Base-by-base conservation (phyloP, 2,329 filamentous ascomycete species). In the Exophiala dermatitidis region DNA sequence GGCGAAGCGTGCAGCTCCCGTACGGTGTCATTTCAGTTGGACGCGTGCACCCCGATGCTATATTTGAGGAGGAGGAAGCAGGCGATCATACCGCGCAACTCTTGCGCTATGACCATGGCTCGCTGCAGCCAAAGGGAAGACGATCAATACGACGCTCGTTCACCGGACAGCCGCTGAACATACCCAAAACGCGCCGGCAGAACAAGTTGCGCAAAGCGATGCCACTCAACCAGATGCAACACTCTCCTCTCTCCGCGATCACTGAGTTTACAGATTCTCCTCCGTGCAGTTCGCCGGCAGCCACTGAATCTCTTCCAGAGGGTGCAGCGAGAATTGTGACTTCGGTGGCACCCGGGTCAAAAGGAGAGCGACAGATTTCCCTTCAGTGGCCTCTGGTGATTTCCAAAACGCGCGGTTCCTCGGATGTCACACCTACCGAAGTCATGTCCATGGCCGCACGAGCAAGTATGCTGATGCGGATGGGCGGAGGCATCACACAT, bases 271-370 rank as follows among this genome's bases (percentile, higher is more conserved):
- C 60, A 33, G 52, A 63, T 46, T 53, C 62, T 1, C 56, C 57
- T 68, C 9, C 60, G 63, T 10, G 58, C 66, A 7, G 66, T 67
- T 49, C 60, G 68, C 38, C 68, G 64, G 38, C 44, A 9, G 46
- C 44, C 2, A 60, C 69, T 19, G 69, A 71, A 46, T 66, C 61
- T n/a, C 70, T 68, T 2, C 67, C 70, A 1, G 62, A 66, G 41
- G 4, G n/a, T n/a, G n/a, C 32, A 12, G 12, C 38, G 43, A 32
- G 48, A 26, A 28, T 7, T 30, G 19, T 12, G 28, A 5, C 37
- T 2, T 50, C 64, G 63, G 10, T 38, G 5, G 64, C 64, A 5
- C 50, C n/a, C 36, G 12, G 37, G 4, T 3, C 44, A 12, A 26
- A 34, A 38, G 44, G 48, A 32, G 41, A 43, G 30, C 30, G 56